These are phyloP conservation scores for Bondarzewia mesenterica DNA, from an alignment of 1,284 basidiomycete species.

Conservation along the genomic window DNA sequence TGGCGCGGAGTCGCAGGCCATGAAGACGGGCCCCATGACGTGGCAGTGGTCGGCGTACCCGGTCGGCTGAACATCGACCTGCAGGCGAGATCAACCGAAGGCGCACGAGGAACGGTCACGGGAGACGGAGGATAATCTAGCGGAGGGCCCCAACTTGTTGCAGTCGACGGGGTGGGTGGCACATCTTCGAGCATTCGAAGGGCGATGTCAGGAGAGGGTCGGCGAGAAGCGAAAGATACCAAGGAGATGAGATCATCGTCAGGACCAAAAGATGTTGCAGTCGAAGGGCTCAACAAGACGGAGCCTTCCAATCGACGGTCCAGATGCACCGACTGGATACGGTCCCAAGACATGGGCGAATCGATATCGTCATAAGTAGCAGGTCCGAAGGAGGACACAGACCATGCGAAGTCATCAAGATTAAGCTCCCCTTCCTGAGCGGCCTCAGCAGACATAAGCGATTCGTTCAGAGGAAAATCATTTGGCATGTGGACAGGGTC, in stretches of 20 bases:
- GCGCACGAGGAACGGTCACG: conserved; percentile 26
- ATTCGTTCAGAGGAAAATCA: conserved; percentile 30
- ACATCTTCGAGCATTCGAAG: conserved; percentile 15
- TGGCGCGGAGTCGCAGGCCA: background rate
- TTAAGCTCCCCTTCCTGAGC: conserved; percentile 35
- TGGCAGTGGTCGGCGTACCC: background rate
- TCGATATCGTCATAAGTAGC: conserved; percentile 31
- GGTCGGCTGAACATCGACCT: conserved; percentile 6
- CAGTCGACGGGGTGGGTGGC: conserved; percentile 21
- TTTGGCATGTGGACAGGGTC: conserved; percentile 49
- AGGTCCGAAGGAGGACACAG: conserved; percentile 59
- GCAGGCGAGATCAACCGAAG: conserved; percentile 26
- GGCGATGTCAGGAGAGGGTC: conserved; percentile 32
- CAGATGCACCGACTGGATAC: conserved; percentile 46
- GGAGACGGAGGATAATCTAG: conserved; percentile 12
- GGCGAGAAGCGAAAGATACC: conserved; percentile 17
- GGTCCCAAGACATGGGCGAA: conserved; percentile 11
- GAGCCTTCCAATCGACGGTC: conserved; percentile 48
- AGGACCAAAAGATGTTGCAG: conserved; percentile 32
- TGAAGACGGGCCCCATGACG: background rate
- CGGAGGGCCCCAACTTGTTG: conserved; percentile 35
- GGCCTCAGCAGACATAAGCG: conserved; percentile 14
- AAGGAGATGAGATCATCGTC: conserved; percentile 23
- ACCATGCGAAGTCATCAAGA: conserved; percentile 63
- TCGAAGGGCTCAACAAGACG: conserved; percentile 48